Percentiles rank a stretch among this genome's conserved stretches.
phyloP scores from a whole-genome alignment of 2,329 filamentous ascomycete species.

The Zymoseptoria ardabiliae region DNA sequence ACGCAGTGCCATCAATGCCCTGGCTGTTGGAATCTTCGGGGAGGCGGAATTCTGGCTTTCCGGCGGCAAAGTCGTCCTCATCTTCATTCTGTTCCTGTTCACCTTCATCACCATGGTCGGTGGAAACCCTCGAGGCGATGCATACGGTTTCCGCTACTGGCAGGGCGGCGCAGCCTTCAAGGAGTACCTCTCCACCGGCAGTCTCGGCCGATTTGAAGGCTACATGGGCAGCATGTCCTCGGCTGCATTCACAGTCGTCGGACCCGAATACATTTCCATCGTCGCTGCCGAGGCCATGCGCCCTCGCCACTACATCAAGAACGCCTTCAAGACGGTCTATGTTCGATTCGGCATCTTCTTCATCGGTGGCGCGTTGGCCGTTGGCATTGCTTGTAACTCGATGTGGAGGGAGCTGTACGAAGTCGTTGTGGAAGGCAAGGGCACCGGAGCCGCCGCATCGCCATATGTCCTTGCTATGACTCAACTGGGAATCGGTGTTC shows the following conservation, averaged over 20 bases:
- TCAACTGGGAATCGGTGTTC: slow-evolving; percentile 37
- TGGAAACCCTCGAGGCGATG: slow-evolving; percentile 29
- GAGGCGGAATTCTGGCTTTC: slow-evolving; percentile 47
- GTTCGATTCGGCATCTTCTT: slow-evolving; percentile 42
- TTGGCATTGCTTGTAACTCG: slow-evolving; percentile 35
- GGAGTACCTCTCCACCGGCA: slow-evolving; percentile 23
- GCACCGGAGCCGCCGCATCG: slow-evolving; percentile 28
- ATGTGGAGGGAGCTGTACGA: slow-evolving; percentile 23
- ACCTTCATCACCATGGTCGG: slow-evolving; percentile 32
- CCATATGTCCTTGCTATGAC: slow-evolving; percentile 32
- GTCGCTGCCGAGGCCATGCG: slow-evolving; percentile 41
- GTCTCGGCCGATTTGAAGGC: slow-evolving; percentile 30
- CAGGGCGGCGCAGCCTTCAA: slow-evolving; percentile 29
- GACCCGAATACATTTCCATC: slow-evolving; percentile 44
- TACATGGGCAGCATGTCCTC: slow-evolving; percentile 29
- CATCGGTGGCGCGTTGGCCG: slow-evolving; percentile 38
- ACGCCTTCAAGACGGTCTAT: slow-evolving; percentile 43
- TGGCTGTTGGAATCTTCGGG: slow-evolving; percentile 41
- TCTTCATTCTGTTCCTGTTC: slow-evolving; percentile 38
- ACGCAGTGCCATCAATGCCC: slow-evolving; percentile 34
- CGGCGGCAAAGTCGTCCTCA: slow-evolving; percentile 41
- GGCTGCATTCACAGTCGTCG: slow-evolving; percentile 41
- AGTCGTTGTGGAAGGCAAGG: slow-evolving; percentile 16
- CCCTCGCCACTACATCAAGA: slow-evolving; percentile 40
- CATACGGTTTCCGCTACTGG: slow-evolving; percentile 41